A percentile compares a stretch with the other conserved stretches of the same genome.
These are phyloP conservation scores for Cyberlindnera mycetangii DNA, from an alignment of 805 yeast species.

Conservation along the genomic window DNA sequence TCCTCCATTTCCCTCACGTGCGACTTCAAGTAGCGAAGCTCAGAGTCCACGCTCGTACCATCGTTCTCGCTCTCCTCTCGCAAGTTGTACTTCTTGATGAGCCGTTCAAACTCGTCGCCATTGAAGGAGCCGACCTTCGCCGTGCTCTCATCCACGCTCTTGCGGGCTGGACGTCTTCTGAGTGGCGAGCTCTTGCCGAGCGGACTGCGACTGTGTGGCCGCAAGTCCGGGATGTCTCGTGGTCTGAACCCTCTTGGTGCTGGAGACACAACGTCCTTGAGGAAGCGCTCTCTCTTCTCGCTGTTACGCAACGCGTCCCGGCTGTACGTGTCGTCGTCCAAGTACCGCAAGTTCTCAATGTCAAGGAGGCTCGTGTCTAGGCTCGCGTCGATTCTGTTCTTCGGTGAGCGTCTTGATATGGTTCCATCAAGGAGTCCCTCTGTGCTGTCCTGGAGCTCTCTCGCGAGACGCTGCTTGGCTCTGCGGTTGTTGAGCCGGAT, in stretches of 20 bases:
- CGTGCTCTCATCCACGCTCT: neutral
- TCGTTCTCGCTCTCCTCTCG: no score
- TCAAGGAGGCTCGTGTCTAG: slow-evolving; percentile 17
- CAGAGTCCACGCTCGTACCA: neutral
- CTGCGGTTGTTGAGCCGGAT: slow-evolving; percentile 20
- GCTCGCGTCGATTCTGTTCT: neutral
- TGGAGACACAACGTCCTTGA: slow-evolving; percentile 5
- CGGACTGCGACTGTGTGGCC: slow-evolving; percentile 1
- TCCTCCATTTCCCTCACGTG: slow-evolving; percentile 13
- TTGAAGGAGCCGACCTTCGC: neutral
- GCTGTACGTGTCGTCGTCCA: slow-evolving; percentile 15
- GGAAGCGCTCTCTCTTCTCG: slow-evolving; percentile 20
- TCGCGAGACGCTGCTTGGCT: slow-evolving; percentile 16
- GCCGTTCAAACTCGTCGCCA: slow-evolving; percentile 10
- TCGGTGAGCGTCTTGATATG: no score
- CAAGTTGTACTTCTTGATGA: slow-evolving; percentile 17
- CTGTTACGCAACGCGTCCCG: slow-evolving; percentile 12
- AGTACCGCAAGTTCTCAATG: slow-evolving; percentile 16
- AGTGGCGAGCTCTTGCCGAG: neutral
- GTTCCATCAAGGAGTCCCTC: neutral
- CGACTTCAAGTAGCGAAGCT: slow-evolving; percentile 2
- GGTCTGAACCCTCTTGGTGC: slow-evolving; percentile 13
- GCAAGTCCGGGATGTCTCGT: slow-evolving; percentile 12
- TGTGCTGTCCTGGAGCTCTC: neutral
- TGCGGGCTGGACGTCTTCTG: neutral